Percentiles rank a stretch among this genome's conserved stretches.
Evolutionary conservation across 176 grass and related monocot species (phyloP).

Genomic region (Oropetium thomaeum): DNA sequence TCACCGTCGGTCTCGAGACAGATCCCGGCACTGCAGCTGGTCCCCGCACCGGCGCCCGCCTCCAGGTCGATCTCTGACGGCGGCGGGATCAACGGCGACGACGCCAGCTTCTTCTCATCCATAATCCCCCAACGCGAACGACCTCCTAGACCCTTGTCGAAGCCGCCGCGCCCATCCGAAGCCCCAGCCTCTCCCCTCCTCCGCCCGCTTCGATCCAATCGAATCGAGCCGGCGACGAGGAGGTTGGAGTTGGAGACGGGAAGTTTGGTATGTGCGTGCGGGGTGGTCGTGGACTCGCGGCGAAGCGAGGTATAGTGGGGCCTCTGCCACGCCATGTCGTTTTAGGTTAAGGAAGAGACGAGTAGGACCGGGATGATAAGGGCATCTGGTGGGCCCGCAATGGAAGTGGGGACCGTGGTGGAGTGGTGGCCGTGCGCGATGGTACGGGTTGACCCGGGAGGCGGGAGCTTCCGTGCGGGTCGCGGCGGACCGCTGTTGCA

Average conservation of each 20-base stretch:
- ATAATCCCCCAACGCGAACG: conserved; percentile 6
- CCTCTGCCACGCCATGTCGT: neutral
- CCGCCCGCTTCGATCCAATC: conserved; percentile 21
- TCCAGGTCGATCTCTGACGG: conserved; percentile 85
- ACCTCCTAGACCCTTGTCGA: conserved; percentile 17
- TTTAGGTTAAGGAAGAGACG: neutral
- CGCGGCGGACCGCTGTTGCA: neutral
- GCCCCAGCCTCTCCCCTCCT: neutral
- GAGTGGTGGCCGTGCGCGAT: neutral
- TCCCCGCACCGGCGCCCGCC: conserved; percentile 62
- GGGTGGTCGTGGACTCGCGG: neutral
- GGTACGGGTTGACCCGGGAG: neutral
- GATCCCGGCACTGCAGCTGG: conserved; percentile 98
- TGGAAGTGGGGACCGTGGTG: neutral
- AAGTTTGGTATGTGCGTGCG: neutral
- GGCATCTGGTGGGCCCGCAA: rapidly evolving
- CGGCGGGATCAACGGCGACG: conserved; percentile 75
- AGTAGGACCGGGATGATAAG: neutral
- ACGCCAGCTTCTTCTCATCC: conserved; percentile 58
- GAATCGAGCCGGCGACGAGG: conserved; percentile 1
- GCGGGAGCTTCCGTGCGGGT: neutral
- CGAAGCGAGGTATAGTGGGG: conserved; percentile 35
- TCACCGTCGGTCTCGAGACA: conserved; percentile 87
- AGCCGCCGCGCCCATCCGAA: conserved; percentile 25
- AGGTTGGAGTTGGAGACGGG: neutral